Evolutionary conservation across 108 stramenopile genomes (phyloP).

Genomic region (Nitzschia inconspicua): DNA sequence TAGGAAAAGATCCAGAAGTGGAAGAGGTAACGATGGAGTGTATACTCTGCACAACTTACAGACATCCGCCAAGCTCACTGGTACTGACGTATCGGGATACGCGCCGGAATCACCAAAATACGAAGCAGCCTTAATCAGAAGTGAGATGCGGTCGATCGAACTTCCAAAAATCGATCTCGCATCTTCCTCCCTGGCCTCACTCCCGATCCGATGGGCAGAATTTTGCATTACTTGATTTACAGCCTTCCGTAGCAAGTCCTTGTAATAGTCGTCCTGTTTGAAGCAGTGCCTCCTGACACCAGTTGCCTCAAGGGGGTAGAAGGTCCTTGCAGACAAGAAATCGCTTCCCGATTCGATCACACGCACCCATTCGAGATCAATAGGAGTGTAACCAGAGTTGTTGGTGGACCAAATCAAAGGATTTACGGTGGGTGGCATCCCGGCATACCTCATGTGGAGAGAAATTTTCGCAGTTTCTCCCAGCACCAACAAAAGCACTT

Average conservation of each 20-base stretch:
- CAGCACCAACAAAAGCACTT: constrained; percentile 18
- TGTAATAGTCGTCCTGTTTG: constrained; percentile 30
- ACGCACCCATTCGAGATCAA: constrained; percentile 47
- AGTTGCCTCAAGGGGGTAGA: constrained; percentile 21
- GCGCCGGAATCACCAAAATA: not conserved
- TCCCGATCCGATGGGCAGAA: not conserved
- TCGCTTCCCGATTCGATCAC: constrained; percentile 30
- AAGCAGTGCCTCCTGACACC: constrained; percentile 10
- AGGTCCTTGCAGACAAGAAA: constrained; percentile 8
- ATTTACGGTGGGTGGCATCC: not conserved
- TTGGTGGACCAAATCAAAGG: constrained; percentile 31
- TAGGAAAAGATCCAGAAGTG: constrained; percentile 28
- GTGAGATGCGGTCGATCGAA: constrained; percentile 20
- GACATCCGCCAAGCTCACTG: not conserved
- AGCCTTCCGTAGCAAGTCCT: constrained; percentile 28
- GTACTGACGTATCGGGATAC: not conserved
- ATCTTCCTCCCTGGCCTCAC: not conserved
- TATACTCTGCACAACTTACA: constrained; percentile 13
- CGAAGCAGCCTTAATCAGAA: constrained; percentile 21
- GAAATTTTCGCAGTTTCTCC: constrained; percentile 1
- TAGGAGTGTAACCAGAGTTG: constrained; percentile 33
- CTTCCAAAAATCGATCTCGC: constrained; percentile 17
- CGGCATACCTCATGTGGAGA: not conserved
- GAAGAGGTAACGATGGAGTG: constrained; percentile 18
- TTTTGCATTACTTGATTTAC: constrained; percentile 24